Evolutionary conservation across 306 rosid genomes (phyloP).

Genomic region (Prunus padus): DNA sequence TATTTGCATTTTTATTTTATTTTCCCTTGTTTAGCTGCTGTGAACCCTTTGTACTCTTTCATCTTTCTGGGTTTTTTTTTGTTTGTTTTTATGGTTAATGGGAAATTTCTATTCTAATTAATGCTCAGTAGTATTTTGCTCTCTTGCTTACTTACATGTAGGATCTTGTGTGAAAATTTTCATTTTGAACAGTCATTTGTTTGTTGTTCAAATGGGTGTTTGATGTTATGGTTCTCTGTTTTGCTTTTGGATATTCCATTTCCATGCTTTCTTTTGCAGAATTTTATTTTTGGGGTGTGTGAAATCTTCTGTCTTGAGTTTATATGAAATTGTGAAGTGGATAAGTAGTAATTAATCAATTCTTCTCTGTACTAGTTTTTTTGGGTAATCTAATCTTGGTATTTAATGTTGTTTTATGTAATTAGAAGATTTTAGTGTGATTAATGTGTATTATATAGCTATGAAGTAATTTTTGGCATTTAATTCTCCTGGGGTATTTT

Average conservation of each 20-base stretch:
- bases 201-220: not conserved
- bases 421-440: not conserved
- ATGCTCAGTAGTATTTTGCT: not conserved
- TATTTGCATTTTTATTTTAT: not conserved
- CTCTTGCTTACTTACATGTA: not conserved
- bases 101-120: not conserved
- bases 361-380: not conserved
- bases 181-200: not conserved
- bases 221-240: not conserved
- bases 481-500: not conserved
- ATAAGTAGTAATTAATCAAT: not conserved
- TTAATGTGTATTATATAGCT: not conserved
- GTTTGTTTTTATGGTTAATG: not conserved
- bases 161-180: not conserved
- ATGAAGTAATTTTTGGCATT: conserved; percentile 3
- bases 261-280: not conserved
- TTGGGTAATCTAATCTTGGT: not conserved
- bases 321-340: not conserved
- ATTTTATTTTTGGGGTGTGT: not conserved
- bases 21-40: not conserved
- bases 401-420: not conserved
- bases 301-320: not conserved
- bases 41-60: not conserved
- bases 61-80: not conserved
- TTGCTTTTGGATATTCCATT: not conserved